A percentile compares a stretch with the other conserved stretches of the same genome.
phyloP scores from a whole-genome alignment of 495 filamentous ascomycete species.

The Aspergillus bertholletiae region DNA sequence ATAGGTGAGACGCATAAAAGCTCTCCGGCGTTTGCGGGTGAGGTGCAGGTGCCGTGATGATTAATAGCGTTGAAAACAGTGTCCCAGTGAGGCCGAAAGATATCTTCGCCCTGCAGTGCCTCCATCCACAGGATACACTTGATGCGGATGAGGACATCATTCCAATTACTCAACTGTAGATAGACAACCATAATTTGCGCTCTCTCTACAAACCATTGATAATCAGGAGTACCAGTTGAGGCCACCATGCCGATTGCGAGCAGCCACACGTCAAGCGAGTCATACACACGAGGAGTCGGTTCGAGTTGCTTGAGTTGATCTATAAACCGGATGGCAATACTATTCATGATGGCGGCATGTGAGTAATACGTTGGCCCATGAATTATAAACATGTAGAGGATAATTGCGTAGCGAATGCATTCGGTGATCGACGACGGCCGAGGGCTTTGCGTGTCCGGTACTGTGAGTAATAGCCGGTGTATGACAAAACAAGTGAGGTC shows the following conservation, averaged over 20 bases:
- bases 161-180: constrained; percentile 21
- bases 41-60: too few relatives aligned
- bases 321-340: constrained; percentile 27
- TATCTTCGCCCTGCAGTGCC: constrained; percentile 12
- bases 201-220: constrained; percentile 27
- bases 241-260: constrained; percentile 37
- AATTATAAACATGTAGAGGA: constrained; percentile 47
- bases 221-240: constrained; percentile 23
- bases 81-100: constrained; percentile 29
- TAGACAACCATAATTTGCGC: constrained; percentile 6
- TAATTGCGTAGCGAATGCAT: constrained; percentile 40
- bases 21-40: too few relatives aligned
- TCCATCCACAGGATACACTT: constrained; percentile 36
- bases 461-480: constrained; percentile 38
- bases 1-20: neutral
- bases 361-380: constrained; percentile 51
- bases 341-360: constrained; percentile 36
- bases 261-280: constrained; percentile 36
- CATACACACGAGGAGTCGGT: constrained; percentile 1
- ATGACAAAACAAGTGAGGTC: constrained; percentile 49
- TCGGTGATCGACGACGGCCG: constrained; percentile 29
- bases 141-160: constrained; percentile 21
- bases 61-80: constrained; percentile 5
- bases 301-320: constrained; percentile 22
- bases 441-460: constrained; percentile 6